Base-by-base conservation (phyloP, 2,329 filamentous ascomycete species). In the Harringtonia aguacate region DNA sequence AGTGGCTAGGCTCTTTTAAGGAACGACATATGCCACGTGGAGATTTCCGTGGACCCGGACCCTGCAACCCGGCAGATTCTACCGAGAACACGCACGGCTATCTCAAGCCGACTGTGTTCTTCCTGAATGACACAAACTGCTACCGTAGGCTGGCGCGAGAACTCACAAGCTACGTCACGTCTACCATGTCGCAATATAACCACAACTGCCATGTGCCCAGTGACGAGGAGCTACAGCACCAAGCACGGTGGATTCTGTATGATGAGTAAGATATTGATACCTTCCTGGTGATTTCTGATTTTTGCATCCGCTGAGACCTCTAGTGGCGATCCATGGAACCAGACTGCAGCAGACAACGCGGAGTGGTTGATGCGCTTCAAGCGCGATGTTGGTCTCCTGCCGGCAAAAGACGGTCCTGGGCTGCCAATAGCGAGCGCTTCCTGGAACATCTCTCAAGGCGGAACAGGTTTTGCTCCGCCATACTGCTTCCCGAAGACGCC, bases 321-420 rank as follows among this genome's bases (percentile, higher is more conserved):
- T 36, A 77, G 73, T 45, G 77, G 80, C 45, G 77, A 80, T 52
- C 73, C 74, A 3, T 79, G 75, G 72, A 80, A 81, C 55, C 72
- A 77, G 51, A 81, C 77, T 0, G 73, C 74, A 1, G 76, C 76
- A 27, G 77, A 81, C 53, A 80, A 81, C 50, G 67, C 65, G 1
- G 76, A 81, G 57, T 81, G 77, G 77, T 65, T 81, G 13, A 65
- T 69, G 45, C 69, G 76, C 36, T 80, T 81, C 62, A 81, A 81
- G 57, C 68, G 74, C 12, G 68, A 75, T 39, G 66, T 63, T 1
- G 74, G 74, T 17, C 70, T 81, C 27, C 56, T 72, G 3, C 61
- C 63, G 1, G 57, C 64, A n/a, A 61, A 65, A 10, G 59, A 63
- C 5, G 72, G 75, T 0, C 74, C 74, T 0, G 74, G 73, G 3